Conservation (phyloP, 352 stramenopile genomes). For the Halophytophthora batemanensis region DNA sequence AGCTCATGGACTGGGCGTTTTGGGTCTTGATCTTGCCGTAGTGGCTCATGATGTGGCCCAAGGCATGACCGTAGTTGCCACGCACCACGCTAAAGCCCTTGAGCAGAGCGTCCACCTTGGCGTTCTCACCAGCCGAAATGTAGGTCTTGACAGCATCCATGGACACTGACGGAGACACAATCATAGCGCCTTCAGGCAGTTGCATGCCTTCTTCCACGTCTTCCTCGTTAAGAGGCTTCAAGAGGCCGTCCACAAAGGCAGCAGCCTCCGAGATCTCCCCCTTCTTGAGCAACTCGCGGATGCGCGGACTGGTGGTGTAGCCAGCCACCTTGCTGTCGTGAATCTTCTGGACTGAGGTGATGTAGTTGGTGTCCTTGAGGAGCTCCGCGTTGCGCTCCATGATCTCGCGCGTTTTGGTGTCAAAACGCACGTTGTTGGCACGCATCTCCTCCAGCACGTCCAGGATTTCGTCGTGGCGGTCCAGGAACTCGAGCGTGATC, state of each 20-base stretch:
- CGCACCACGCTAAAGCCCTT: conserved; percentile 45
- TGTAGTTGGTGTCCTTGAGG: conserved; percentile 41
- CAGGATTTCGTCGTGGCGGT: conserved; percentile 57
- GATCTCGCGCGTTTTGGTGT: conserved; percentile 55
- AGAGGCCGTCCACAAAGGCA: conserved; percentile 35
- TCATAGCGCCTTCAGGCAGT: conserved; percentile 21
- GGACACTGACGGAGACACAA: conserved; percentile 38
- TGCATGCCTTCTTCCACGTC: conserved; percentile 36
- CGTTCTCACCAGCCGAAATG: conserved; percentile 41
- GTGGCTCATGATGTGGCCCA: conserved; percentile 44
- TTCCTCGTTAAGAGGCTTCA: conserved; percentile 32
- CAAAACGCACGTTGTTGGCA: conserved; percentile 47
- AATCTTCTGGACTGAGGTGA: conserved; percentile 17
- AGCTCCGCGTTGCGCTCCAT: conserved; percentile 48
- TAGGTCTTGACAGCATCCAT: conserved; percentile 46
- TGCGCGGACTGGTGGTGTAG: conserved; percentile 34
- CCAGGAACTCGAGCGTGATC: conserved; percentile 66
- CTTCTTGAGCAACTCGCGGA: conserved; percentile 45
- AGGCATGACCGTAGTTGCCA: conserved; percentile 40
- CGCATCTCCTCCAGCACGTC: conserved; percentile 64
- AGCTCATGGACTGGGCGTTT: conserved; percentile 40
- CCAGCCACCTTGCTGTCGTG: conserved; percentile 25
- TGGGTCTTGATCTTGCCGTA: conserved; percentile 38
- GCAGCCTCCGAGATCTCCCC: conserved; percentile 33
- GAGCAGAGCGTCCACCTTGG: conserved; percentile 53